phyloP scores from a whole-genome alignment of 2,329 filamentous ascomycete genomes.

The Fusarium mexicanum region DNA sequence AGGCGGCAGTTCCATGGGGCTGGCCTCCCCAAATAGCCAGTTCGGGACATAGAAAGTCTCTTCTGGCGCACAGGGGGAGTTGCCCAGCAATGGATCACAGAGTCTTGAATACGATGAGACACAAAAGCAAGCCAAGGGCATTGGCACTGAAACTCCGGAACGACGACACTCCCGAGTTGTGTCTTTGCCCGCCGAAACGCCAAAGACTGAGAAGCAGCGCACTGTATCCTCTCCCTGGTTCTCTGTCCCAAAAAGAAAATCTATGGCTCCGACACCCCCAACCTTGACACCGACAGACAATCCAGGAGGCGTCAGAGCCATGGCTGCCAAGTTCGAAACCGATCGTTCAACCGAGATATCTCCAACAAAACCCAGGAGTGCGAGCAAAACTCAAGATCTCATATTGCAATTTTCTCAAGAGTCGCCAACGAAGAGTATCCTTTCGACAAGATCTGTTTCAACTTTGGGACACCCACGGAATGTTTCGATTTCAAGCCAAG shows the following conservation, averaged over 20 bases:
- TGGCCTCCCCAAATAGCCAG: slow-evolving; percentile 2
- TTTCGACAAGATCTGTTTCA: slow-evolving; percentile 21
- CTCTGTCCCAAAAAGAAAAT: slow-evolving; percentile 18
- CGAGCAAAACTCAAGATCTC: slow-evolving; percentile 34
- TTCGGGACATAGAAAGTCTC: slow-evolving; percentile 34
- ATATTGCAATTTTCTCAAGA: slow-evolving; percentile 34
- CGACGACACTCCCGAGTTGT: background rate
- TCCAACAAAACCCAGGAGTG: background rate
- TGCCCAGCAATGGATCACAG: background rate
- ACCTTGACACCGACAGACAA: slow-evolving; percentile 40
- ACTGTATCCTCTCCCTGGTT: background rate
- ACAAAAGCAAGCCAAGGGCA: background rate
- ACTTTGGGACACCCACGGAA: slow-evolving; percentile 1
- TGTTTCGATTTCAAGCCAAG: slow-evolving; percentile 8
- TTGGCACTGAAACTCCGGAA: background rate
- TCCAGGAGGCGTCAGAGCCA: slow-evolving; percentile 55
- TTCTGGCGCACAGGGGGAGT: background rate
- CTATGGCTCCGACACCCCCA: slow-evolving; percentile 9
- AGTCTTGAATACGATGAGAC: background rate
- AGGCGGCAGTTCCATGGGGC: background rate
- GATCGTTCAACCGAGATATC: slow-evolving; percentile 10
- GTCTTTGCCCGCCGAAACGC: background rate
- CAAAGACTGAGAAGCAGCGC: background rate
- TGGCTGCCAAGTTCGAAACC: slow-evolving; percentile 63
- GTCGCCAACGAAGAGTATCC: slow-evolving; percentile 11